Evolutionary conservation across 768 basidiomycete genomes (phyloP).

Genomic region (Hygrophorus russula): DNA sequence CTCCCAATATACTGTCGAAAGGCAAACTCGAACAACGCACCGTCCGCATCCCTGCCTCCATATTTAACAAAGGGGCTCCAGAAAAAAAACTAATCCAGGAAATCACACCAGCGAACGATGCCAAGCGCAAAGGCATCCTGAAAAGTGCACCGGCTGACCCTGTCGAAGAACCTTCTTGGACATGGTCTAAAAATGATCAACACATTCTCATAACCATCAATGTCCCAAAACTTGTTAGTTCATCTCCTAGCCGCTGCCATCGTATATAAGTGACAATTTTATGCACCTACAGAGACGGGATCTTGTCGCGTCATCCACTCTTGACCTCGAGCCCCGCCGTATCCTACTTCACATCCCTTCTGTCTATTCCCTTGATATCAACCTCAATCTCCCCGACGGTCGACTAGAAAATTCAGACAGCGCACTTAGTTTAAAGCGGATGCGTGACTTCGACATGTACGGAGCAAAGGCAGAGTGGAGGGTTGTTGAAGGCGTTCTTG

Average conservation of each 20-base stretch:
- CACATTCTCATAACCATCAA: conserved; percentile 36
- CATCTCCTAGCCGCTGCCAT: conserved; percentile 2
- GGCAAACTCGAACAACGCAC: conserved; percentile 53
- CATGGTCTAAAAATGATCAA: conserved; percentile 33
- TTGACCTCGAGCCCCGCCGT: conserved; percentile 58
- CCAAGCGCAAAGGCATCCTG: conserved; percentile 29
- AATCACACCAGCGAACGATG: conserved; percentile 9
- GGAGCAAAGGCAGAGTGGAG: conserved; percentile 58
- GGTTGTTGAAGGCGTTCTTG: conserved; percentile 31
- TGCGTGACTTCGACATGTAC: conserved; percentile 50
- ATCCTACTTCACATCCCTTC: conserved; percentile 39
- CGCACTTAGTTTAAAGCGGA: conserved; percentile 41
- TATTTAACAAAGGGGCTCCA: background rate
- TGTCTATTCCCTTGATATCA: conserved; percentile 41
- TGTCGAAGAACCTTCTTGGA: conserved; percentile 31
- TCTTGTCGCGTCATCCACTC: conserved; percentile 32
- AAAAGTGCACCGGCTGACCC: conserved; percentile 10
- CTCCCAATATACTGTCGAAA: conserved; percentile 70
- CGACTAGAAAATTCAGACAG: conserved; percentile 28
- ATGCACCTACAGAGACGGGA: conserved; percentile 29
- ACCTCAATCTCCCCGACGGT: conserved; percentile 44
- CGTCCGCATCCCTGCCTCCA: conserved; percentile 37
- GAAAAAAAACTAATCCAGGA: conserved; percentile 39
- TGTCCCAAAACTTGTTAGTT: conserved; percentile 51
- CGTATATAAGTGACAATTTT: conserved; percentile 1